A percentile compares a stretch with the other conserved stretches of the same genome.
Conservation (phyloP, 257 asterid species). For the Salvia miltiorrhiza region DNA sequence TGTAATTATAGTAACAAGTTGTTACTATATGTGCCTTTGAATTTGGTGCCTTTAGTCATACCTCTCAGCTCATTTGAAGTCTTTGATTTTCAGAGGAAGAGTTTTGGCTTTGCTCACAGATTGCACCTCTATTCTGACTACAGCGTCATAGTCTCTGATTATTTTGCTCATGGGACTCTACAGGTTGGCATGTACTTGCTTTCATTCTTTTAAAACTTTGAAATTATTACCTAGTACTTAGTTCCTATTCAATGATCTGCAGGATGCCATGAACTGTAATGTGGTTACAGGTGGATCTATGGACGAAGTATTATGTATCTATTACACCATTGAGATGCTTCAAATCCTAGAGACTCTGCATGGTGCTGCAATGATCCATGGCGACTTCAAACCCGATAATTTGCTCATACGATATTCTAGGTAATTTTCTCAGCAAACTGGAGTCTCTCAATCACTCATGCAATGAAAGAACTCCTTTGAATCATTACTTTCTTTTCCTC, state of each 20-base stretch:
- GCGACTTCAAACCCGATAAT: slow-evolving; percentile 97
- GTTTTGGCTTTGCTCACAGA: slow-evolving; percentile 84
- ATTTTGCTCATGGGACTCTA: slow-evolving; percentile 82
- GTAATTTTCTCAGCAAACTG: slow-evolving; percentile 34
- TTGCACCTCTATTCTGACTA: slow-evolving; percentile 90
- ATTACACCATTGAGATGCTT: slow-evolving; percentile 96
- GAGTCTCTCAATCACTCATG: neutral
- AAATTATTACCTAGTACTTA: slow-evolving; percentile 16
- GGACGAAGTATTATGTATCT: slow-evolving; percentile 86
- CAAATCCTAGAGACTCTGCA: slow-evolving; percentile 73
- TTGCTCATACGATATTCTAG: slow-evolving; percentile 87
- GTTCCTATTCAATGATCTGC: slow-evolving; percentile 28
- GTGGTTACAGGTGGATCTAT: slow-evolving; percentile 62
- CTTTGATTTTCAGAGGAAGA: slow-evolving; percentile 58
- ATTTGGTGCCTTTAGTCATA: slow-evolving; percentile 11
- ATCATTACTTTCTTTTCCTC: too few relatives aligned
- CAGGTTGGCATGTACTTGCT: slow-evolving; percentile 57
- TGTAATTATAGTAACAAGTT: slow-evolving; percentile 18
- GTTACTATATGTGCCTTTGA: too few relatives aligned
- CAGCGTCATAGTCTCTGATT: slow-evolving; percentile 82
- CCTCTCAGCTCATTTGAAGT: slow-evolving; percentile 20
- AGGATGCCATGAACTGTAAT: slow-evolving; percentile 87
- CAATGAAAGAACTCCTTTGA: slow-evolving; percentile 4
- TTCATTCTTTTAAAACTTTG: slow-evolving; percentile 1
- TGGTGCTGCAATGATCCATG: slow-evolving; percentile 73